phyloP scores from a whole-genome alignment of 495 filamentous ascomycete species.

The Penicillium parvum region DNA sequence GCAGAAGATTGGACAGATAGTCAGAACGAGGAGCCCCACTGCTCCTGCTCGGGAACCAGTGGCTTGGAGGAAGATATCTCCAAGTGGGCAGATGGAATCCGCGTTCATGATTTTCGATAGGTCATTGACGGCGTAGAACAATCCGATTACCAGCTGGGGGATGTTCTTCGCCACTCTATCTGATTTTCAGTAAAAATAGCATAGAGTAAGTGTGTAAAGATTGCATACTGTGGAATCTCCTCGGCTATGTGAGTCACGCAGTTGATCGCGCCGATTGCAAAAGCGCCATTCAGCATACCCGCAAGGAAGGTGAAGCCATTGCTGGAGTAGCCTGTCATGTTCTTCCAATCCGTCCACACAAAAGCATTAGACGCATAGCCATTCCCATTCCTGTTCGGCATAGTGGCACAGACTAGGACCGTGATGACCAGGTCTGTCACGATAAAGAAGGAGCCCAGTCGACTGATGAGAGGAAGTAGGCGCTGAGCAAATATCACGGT shows the following conservation, averaged over 20 bases:
- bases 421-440: not conserved
- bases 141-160: constrained; percentile 1
- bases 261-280: not conserved
- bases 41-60: constrained; percentile 1
- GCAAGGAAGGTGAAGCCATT: not conserved
- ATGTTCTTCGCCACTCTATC: not conserved
- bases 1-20: not conserved
- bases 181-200: not conserved
- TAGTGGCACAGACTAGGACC: not conserved
- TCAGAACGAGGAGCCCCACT: not conserved
- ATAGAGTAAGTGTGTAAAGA: not conserved
- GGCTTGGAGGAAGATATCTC: not conserved
- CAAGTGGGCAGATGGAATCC: not conserved
- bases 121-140: constrained; percentile 1
- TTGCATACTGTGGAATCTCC: constrained; percentile 1
- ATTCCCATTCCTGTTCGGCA: not conserved
- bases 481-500: constrained; percentile 1
- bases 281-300: constrained; percentile 1
- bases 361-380: not conserved
- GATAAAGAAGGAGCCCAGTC: constrained; percentile 2
- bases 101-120: not conserved
- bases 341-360: constrained; percentile 4
- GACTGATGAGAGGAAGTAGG: not conserved
- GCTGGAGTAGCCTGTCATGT: not conserved
- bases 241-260: not conserved